Evolutionary conservation across 345 rosid genomes (phyloP).

Genomic region (Crucihimalaya himalaica): DNA sequence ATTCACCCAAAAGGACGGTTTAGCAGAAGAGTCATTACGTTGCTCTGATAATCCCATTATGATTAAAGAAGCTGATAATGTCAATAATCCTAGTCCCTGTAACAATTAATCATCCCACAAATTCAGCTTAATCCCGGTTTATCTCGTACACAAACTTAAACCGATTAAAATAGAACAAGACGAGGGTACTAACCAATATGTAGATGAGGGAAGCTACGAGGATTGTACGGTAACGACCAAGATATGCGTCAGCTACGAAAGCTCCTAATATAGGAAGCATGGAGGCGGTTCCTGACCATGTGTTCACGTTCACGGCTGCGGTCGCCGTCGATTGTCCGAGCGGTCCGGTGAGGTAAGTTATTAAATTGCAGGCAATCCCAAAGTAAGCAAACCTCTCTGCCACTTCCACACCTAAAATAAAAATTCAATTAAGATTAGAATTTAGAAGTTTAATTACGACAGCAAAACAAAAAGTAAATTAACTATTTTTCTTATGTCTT

Average conservation of each 20-base stretch:
- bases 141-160: background rate
- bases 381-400: constrained; percentile 54
- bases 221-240: constrained; percentile 59
- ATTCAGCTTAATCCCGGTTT: constrained; percentile 8
- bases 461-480: background rate
- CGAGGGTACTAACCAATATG: constrained; percentile 35
- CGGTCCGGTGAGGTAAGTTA: constrained; percentile 51
- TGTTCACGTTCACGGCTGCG: constrained; percentile 54
- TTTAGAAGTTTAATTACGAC: background rate
- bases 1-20: constrained; percentile 42
- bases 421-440: background rate
- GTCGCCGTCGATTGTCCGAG: constrained; percentile 49
- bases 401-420: constrained; percentile 45
- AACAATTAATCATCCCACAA: background rate
- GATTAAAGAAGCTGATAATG: constrained; percentile 60
- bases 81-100: constrained; percentile 63
- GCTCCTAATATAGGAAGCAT: constrained; percentile 54
- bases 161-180: background rate
- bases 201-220: constrained; percentile 45
- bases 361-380: constrained; percentile 48
- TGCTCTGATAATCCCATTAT: constrained; percentile 43
- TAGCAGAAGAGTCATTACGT: constrained; percentile 11
- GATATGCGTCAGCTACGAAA: constrained; percentile 51
- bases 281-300: constrained; percentile 50
- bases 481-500: background rate